Percentiles rank a stretch among this genome's conserved stretches.
phyloP scores from a whole-genome alignment of 139 green algal genomes.

The Microglena sp. region DNA sequence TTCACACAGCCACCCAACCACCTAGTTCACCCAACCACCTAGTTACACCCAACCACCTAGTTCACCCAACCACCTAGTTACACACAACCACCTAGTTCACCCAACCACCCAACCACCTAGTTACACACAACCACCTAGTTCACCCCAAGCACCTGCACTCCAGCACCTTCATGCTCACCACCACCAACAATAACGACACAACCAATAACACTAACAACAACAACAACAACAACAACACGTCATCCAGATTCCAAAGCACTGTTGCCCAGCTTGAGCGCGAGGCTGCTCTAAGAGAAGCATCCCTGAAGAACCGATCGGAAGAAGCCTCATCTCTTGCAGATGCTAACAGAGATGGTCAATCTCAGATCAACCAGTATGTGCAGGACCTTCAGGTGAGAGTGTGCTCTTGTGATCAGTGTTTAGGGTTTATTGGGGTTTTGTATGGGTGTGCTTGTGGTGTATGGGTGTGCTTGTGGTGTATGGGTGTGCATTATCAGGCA shows the following conservation, averaged over 20 bases:
- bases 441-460: too few relatives aligned
- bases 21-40: background rate
- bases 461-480: too few relatives aligned
- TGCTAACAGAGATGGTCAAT: conserved; percentile 28
- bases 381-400: conserved; percentile 44
- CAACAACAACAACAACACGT: too few relatives aligned
- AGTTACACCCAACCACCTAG: background rate
- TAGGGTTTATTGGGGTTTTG: too few relatives aligned
- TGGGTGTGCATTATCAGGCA: too few relatives aligned
- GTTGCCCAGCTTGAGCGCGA: conserved; percentile 50
- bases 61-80: background rate
- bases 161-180: too few relatives aligned
- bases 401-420: too few relatives aligned
- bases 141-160: too few relatives aligned
- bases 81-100: too few relatives aligned
- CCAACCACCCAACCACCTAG: background rate
- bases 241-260: conserved; percentile 17
- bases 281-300: conserved; percentile 32
- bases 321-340: conserved; percentile 47
- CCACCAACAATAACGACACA: too few relatives aligned
- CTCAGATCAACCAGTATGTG: conserved; percentile 46
- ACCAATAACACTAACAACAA: too few relatives aligned
- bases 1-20: background rate
- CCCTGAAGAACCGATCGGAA: conserved; percentile 18
- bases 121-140: conserved; percentile 1